Conservation (phyloP, 2,329 filamentous ascomycete species). For the Thelonectria blattea region DNA sequence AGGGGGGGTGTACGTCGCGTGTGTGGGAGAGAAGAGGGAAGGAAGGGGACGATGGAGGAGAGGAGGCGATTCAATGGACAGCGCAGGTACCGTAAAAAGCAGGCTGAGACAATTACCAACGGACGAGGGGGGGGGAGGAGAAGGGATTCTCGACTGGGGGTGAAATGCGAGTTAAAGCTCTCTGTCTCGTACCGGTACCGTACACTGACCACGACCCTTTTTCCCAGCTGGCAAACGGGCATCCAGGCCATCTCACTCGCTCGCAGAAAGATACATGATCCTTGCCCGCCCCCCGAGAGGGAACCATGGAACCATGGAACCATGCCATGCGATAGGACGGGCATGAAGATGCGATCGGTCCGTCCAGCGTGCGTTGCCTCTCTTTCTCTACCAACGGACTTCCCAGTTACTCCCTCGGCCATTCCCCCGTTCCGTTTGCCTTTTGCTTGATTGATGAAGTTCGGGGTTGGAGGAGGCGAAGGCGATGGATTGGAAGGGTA, state of each 20-base stretch:
- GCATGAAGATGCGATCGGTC: constrained; percentile 13
- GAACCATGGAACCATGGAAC: constrained; percentile 20
- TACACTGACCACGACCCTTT: constrained; percentile 5
- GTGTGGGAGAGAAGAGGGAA: constrained; percentile 9
- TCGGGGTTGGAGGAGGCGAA: constrained; percentile 9
- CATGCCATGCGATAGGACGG: constrained; percentile 20
- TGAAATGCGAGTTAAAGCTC: constrained; percentile 14
- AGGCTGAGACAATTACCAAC: constrained; percentile 1
- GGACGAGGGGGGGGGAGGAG: background rate
- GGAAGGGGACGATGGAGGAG: constrained; percentile 3
- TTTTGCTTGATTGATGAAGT: constrained; percentile 4
- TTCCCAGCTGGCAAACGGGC: constrained; percentile 15
- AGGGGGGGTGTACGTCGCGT: constrained; percentile 17
- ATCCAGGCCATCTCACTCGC: constrained; percentile 15
- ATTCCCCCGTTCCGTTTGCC: background rate
- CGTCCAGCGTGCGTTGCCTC: background rate
- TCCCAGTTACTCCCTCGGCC: background rate
- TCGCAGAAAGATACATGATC: constrained; percentile 10
- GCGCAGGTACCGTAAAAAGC: constrained; percentile 6
- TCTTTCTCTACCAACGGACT: background rate
- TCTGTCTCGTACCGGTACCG: background rate
- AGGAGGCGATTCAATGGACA: background rate
- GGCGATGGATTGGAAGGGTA: no score
- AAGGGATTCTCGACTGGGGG: constrained; percentile 1
- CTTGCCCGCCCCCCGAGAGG: constrained; percentile 8